These are phyloP conservation scores for Tolypocladium tundrense DNA, from an alignment of 2,329 filamentous ascomycete species.

Conservation along the genomic window DNA sequence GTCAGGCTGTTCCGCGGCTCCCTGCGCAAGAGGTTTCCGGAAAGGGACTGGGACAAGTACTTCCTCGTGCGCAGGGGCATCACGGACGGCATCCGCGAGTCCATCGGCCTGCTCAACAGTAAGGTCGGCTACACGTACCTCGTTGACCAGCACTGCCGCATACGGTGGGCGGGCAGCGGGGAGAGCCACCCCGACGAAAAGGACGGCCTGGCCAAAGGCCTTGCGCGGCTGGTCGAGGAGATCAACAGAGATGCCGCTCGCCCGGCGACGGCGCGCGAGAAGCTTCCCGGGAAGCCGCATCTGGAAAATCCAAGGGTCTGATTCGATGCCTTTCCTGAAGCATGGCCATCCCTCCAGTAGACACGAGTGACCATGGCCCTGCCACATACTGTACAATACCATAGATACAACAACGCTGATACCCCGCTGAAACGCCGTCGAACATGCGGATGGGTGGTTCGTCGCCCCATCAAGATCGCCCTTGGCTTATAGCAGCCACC, in stretches of 20 bases:
- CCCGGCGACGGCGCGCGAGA: constrained; percentile 23
- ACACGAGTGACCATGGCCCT: neutral
- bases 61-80: constrained; percentile 50
- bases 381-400: constrained; percentile 19
- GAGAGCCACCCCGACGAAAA: constrained; percentile 54
- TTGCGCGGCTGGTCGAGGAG: constrained; percentile 53
- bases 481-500: constrained; percentile 57
- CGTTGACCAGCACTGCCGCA: constrained; percentile 75
- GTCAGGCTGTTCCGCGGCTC: constrained; percentile 45
- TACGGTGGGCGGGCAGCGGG: constrained; percentile 88
- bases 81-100: constrained; percentile 50
- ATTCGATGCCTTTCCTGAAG: neutral
- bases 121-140: constrained; percentile 94
- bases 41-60: constrained; percentile 48
- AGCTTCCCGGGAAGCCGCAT: constrained; percentile 19
- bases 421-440: constrained; percentile 24
- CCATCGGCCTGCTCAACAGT: constrained; percentile 66
- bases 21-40: constrained; percentile 37
- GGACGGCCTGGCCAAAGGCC: constrained; percentile 53
- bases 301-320: constrained; percentile 13
- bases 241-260: constrained; percentile 27
- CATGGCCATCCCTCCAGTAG: neutral
- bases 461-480: neutral
- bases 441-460: constrained; percentile 7
- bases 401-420: constrained; percentile 19